Conservation (phyloP, 2,329 filamentous ascomycete genomes). For the Colletotrichum aenigma region DNA sequence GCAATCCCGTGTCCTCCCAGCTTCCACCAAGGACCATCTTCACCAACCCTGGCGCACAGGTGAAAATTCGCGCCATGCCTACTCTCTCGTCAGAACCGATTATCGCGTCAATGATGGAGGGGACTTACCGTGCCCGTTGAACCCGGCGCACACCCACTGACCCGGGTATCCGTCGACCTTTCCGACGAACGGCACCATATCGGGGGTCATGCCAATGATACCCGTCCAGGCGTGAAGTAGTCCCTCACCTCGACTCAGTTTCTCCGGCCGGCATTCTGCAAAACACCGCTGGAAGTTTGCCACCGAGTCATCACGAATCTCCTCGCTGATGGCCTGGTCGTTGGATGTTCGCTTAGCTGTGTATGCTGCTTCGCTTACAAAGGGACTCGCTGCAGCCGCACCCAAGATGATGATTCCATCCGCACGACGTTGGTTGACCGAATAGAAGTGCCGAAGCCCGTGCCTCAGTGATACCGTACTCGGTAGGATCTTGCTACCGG, state of each 20-base stretch:
- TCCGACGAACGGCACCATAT: constrained; percentile 52
- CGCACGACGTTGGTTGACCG: constrained; percentile 47
- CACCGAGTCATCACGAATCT: neutral
- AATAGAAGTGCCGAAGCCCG: constrained; percentile 51
- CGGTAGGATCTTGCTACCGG: constrained; percentile 32
- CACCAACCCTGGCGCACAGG: constrained; percentile 46
- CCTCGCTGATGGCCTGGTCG: neutral
- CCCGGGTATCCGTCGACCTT: constrained; percentile 41
- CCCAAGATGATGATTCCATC: constrained; percentile 1
- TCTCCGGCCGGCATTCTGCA: neutral
- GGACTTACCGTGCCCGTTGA: constrained; percentile 33
- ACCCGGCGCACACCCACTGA: constrained; percentile 54
- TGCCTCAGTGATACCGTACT: constrained; percentile 51
- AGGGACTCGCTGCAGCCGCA: neutral
- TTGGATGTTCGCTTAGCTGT: neutral
- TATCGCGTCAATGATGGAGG: neutral
- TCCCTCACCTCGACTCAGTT: constrained; percentile 38
- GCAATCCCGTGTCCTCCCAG: constrained; percentile 40
- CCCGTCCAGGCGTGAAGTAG: constrained; percentile 51
- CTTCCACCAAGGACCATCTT: constrained; percentile 41
- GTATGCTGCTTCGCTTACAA: neutral
- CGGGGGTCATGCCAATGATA: constrained; percentile 50
- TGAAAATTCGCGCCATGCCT: constrained; percentile 48
- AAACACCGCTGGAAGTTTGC: neutral
- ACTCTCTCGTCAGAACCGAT: neutral